Conservation (phyloP, 2,329 filamentous ascomycete species). For the Tolypocladium pustulatum region DNA sequence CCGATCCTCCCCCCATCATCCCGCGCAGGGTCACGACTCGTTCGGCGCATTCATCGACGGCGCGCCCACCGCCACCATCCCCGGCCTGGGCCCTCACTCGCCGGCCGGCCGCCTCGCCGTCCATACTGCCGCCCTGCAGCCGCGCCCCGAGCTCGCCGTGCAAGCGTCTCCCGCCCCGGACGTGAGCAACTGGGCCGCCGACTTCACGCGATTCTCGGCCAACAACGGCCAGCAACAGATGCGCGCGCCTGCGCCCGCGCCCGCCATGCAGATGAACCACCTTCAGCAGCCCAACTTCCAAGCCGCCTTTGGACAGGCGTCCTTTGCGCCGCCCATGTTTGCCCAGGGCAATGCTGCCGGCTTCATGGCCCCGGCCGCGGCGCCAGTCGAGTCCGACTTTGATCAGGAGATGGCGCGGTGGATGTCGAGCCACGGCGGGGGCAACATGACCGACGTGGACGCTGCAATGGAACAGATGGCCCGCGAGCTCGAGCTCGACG, state of each 20-base stretch:
- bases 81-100: conserved; percentile 18
- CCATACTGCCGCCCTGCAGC: conserved; percentile 20
- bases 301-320: conserved; percentile 17
- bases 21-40: conserved; percentile 16
- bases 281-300: conserved; percentile 17
- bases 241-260: conserved; percentile 6
- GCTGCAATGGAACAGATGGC: conserved; percentile 33
- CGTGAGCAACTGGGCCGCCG: conserved; percentile 23
- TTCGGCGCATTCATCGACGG: conserved; percentile 26
- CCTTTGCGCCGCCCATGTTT: conserved; percentile 14
- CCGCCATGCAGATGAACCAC: conserved; percentile 13
- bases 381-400: conserved; percentile 22
- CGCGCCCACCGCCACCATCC: conserved; percentile 11
- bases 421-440: conserved; percentile 24
- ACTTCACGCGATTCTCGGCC: conserved; percentile 22
- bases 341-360: conserved; percentile 13
- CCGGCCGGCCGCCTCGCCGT: conserved; percentile 22
- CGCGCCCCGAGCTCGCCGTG: conserved; percentile 8
- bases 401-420: conserved; percentile 29
- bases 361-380: conserved; percentile 12
- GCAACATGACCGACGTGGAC: conserved; percentile 27
- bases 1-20: conserved; percentile 17
- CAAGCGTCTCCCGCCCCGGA: conserved; percentile 14
- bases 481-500: conserved; percentile 26
- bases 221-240: conserved; percentile 10